These are phyloP conservation scores for Taiozyma onychis DNA, from an alignment of 1,139 yeast genomes.

Conservation along the genomic window DNA sequence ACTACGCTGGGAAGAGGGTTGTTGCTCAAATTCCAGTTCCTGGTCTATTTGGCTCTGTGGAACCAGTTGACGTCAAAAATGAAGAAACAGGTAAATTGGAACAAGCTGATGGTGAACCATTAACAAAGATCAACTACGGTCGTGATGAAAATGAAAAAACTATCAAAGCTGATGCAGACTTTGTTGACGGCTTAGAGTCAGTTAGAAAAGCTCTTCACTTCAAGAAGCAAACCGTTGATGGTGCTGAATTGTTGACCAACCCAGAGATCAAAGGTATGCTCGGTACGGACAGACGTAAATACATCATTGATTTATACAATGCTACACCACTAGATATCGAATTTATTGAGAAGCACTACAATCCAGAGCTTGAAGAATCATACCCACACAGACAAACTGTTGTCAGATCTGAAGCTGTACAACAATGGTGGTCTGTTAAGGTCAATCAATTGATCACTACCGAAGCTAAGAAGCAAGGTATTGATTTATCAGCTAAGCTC, in stretches of 20 bases:
- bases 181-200: slow-evolving; percentile 51
- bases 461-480: slow-evolving; percentile 35
- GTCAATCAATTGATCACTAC: slow-evolving; percentile 48
- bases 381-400: slow-evolving; percentile 83
- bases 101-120: slow-evolving; percentile 26
- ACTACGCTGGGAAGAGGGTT: slow-evolving; percentile 81
- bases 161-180: slow-evolving; percentile 40
- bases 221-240: slow-evolving; percentile 58
- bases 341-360: slow-evolving; percentile 56
- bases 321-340: slow-evolving; percentile 79
- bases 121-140: slow-evolving; percentile 64
- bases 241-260: slow-evolving; percentile 56
- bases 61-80: slow-evolving; percentile 26
- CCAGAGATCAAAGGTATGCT: slow-evolving; percentile 78
- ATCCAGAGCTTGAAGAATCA: slow-evolving; percentile 31
- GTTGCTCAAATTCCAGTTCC: slow-evolving; percentile 97
- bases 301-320: slow-evolving; percentile 78
- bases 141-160: slow-evolving; percentile 52
- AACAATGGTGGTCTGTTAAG: slow-evolving; percentile 80
- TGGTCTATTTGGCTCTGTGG: slow-evolving; percentile 62
- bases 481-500: slow-evolving; percentile 24
- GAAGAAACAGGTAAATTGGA: slow-evolving; percentile 27
- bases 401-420: slow-evolving; percentile 83
- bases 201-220: slow-evolving; percentile 76
- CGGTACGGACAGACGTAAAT: slow-evolving; percentile 83